phyloP scores from a whole-genome alignment of 1,284 basidiomycete genomes.

The Boletus mariae region DNA sequence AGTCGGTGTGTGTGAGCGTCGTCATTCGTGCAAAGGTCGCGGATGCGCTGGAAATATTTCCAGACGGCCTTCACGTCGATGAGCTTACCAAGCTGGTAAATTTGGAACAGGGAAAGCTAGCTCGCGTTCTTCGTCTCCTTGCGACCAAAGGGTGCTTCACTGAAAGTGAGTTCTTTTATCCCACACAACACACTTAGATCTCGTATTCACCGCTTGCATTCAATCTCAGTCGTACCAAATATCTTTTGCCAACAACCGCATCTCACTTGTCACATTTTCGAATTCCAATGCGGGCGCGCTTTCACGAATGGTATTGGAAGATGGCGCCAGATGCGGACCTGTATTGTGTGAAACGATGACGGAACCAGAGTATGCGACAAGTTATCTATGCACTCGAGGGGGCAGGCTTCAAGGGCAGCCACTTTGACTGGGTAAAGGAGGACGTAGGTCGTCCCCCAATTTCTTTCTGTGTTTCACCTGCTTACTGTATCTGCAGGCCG shows the following conservation, averaged over 20 bases:
- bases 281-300: conserved; percentile 10
- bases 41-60: conserved; percentile 21
- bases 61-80: conserved; percentile 27
- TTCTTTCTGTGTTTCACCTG: not conserved
- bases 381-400: conserved; percentile 23
- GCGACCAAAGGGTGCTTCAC: conserved; percentile 33
- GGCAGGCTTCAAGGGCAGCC: conserved; percentile 15
- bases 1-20: conserved; percentile 27
- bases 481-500: conserved; percentile 12
- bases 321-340: conserved; percentile 10
- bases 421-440: conserved; percentile 26
- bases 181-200: not conserved
- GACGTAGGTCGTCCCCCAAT: conserved; percentile 14
- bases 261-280: conserved; percentile 23
- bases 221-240: conserved; percentile 18
- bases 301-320: conserved; percentile 14
- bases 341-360: conserved; percentile 27
- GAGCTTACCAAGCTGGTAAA: conserved; percentile 23
- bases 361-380: conserved; percentile 24
- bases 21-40: conserved; percentile 23
- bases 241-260: conserved; percentile 30
- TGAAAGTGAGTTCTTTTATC: conserved; percentile 21
- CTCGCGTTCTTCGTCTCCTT: conserved; percentile 32
- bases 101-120: conserved; percentile 29
- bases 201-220: not conserved